Evolutionary conservation across 164 flowering plant genomes (phyloP).

Genomic region (Piper betle): DNA sequence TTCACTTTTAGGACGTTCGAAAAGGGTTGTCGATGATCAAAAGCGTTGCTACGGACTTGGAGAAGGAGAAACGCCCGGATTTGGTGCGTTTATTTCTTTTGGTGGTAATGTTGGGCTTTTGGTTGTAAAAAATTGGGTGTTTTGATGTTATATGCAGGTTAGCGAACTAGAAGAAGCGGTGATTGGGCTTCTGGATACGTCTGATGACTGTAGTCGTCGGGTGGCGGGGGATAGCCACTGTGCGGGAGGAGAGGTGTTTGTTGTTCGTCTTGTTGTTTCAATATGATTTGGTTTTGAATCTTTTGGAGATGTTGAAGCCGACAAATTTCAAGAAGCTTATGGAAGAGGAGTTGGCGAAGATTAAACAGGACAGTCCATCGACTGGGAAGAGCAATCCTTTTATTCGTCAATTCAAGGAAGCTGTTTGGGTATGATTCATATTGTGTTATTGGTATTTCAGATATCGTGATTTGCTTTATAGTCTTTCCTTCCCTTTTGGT

Average conservation of each 20-base stretch:
- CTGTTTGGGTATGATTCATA: conserved; percentile 58
- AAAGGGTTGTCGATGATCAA: conserved; percentile 32
- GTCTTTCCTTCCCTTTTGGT: neutral
- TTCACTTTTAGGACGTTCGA: conserved; percentile 46
- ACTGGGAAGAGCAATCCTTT: conserved; percentile 28
- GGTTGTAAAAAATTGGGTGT: too few relatives aligned
- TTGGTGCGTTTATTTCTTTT: conserved; percentile 4
- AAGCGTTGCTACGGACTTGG: conserved; percentile 57
- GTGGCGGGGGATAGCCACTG: conserved; percentile 33
- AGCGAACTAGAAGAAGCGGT: conserved; percentile 55
- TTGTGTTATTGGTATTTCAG: neutral
- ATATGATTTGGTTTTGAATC: neutral
- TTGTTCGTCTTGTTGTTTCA: neutral
- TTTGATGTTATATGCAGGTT: conserved; percentile 34
- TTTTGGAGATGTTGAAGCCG: conserved; percentile 20
- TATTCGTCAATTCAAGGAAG: conserved; percentile 72
- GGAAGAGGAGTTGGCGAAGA: conserved; percentile 35
- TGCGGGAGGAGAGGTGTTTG: conserved; percentile 42
- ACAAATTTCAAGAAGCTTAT: conserved; percentile 70
- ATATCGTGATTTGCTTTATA: neutral
- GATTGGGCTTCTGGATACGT: conserved; percentile 37
- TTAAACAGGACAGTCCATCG: conserved; percentile 27
- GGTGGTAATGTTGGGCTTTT: neutral
- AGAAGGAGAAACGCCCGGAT: conserved; percentile 36
- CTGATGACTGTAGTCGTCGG: conserved; percentile 33